phyloP scores from a whole-genome alignment of 2,329 filamentous ascomycete genomes.

The Penicillium polonicum region DNA sequence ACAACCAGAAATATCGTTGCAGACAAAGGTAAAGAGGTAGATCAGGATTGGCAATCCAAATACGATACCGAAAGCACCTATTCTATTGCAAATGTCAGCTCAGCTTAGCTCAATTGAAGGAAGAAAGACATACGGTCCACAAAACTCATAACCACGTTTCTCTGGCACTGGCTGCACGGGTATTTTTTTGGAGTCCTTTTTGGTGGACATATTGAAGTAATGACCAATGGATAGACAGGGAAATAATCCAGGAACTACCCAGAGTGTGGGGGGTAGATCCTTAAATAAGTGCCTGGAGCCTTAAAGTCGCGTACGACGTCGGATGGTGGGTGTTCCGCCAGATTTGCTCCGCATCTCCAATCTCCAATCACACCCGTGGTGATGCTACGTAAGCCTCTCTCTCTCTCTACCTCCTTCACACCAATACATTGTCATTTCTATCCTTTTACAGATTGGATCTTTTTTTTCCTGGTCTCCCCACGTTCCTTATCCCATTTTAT shows the following conservation, averaged over 20 bases:
- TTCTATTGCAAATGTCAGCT: conserved; percentile 48
- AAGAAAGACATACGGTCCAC: conserved; percentile 44
- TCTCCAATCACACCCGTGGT: conserved; percentile 11
- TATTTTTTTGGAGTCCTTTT: conserved; percentile 31
- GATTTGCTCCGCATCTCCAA: conserved; percentile 19
- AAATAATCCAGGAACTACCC: conserved; percentile 4
- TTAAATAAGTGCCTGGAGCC: conserved; percentile 13
- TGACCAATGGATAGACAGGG: background rate
- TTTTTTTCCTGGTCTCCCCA: conserved; percentile 7
- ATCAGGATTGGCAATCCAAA: conserved; percentile 76
- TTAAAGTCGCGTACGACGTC: conserved; percentile 18
- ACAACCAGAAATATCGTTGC: conserved; percentile 91
- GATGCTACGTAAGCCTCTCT: conserved; percentile 22
- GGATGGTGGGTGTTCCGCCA: conserved; percentile 16
- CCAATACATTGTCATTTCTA: background rate
- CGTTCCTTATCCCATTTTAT: conserved; percentile 6
- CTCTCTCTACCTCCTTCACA: background rate
- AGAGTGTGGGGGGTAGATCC: background rate
- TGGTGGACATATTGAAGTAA: conserved; percentile 32
- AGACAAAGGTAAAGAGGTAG: conserved; percentile 78
- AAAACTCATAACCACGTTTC: conserved; percentile 49
- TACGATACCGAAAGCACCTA: conserved; percentile 74
- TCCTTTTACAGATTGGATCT: background rate
- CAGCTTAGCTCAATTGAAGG: conserved; percentile 9
- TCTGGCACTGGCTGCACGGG: conserved; percentile 39